Conservation (phyloP, 129 eudicot species). For the Logfia minima region DNA sequence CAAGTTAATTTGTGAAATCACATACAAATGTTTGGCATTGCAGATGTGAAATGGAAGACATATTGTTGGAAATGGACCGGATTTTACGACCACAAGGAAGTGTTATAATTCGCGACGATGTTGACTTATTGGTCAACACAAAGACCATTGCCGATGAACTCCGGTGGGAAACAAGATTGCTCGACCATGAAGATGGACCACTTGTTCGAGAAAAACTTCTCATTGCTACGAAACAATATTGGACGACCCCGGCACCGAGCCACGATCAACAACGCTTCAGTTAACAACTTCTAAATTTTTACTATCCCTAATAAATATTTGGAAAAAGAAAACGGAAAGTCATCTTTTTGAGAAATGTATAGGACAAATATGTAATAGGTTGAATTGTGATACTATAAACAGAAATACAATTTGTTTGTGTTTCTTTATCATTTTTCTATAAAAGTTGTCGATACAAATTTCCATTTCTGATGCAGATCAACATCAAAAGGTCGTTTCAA, state of each 20-base stretch:
- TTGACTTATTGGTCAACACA: conserved; percentile 62
- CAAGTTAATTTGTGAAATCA: background rate
- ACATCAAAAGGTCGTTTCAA: too few species aligned
- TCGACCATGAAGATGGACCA: conserved; percentile 78
- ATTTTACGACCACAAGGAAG: conserved; percentile 82
- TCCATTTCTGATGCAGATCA: background rate
- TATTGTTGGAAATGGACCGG: conserved; percentile 80
- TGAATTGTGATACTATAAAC: background rate
- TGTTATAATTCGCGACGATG: conserved; percentile 75
- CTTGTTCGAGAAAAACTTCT: conserved; percentile 65
- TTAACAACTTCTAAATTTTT: background rate
- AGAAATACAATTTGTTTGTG: background rate
- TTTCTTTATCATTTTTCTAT: background rate
- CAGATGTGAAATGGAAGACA: conserved; percentile 78
- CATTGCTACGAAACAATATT: conserved; percentile 68
- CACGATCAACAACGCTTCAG: conserved; percentile 23
- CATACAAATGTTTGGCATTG: conserved; percentile 7
- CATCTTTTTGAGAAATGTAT: conserved; percentile 15
- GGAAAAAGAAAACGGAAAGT: background rate
- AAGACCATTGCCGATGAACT: conserved; percentile 60
- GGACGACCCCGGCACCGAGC: conserved; percentile 58
- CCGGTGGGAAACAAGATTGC: conserved; percentile 67
- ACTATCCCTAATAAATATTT: background rate
- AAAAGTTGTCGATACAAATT: background rate
- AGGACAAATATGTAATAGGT: background rate